Base-by-base conservation (phyloP, 805 yeast species). In the Scheffersomyces ergatensis region DNA sequence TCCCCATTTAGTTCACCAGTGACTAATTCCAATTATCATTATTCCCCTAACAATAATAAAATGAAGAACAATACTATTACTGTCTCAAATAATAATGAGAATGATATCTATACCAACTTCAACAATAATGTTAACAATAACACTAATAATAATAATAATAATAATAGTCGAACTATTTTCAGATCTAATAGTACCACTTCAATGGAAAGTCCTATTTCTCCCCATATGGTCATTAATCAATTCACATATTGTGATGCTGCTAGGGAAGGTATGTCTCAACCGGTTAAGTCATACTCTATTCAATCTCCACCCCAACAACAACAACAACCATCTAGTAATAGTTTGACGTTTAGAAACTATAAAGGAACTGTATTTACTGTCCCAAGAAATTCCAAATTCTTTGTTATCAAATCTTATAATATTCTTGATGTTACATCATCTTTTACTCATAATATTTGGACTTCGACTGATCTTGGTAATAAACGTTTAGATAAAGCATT, bases 391-490 rank as follows among this genome's bases (percentile, higher is more conserved):
- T 55, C 73, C 0, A 51, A 51, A 24, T 67, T 64, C 41, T 80
- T 78, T 48, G 77, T 80, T 16, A 79, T 80, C 42, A 80, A 80
- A 50, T 78, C 84, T 0, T 73, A 63, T 52, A 72, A 64, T 36
- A 60, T 72, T 19, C 56, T 61, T 13, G 81, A 80, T 48, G 73
- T 80, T 11, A 63, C 61, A 39, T 67, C 78, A 7, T 75, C 83
- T 2, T 73, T 71, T 44, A 45, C 58, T 34, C 65, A 78, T 44
- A 66, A 68, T 9, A 66, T 78, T 18, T 80, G 86, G 85, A 70
- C 83, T 0, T 78, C 84, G 1, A 80, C 85, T 0, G 75, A 68
- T 23, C 60, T 72, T 38, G 85, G 85, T 0, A 80, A 79, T 48
- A 71, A 66, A 43, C 60, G 83, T 37, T 60, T 80, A 34, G 64